A percentile compares a stretch with the other conserved stretches of the same genome.
phyloP scores from a whole-genome alignment of 257 asterid genomes.

The Ajuga chamaepitys region DNA sequence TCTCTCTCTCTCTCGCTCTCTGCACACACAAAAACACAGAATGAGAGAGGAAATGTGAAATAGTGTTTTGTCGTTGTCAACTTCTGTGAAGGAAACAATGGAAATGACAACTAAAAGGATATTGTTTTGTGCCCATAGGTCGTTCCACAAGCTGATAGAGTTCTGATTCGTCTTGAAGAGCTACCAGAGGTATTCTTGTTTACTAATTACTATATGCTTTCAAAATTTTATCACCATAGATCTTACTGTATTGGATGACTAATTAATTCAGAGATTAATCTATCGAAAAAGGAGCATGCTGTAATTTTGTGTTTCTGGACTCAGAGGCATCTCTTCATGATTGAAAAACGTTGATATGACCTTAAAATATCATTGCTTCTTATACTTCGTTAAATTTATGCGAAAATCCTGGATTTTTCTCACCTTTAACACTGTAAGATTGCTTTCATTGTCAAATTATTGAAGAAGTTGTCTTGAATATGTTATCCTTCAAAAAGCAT shows the following conservation, averaged over 20 bases:
- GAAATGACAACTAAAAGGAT: neutral
- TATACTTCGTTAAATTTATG: neutral
- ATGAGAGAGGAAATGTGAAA: neutral
- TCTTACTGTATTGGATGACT: neutral
- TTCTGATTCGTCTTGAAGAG: conserved; percentile 14
- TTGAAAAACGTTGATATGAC: neutral
- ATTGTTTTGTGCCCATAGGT: conserved; percentile 5
- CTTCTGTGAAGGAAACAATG: neutral
- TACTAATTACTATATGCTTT: neutral
- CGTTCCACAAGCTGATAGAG: conserved; percentile 18
- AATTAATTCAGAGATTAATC: neutral
- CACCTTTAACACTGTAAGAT: too few species aligned
- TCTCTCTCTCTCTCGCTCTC: neutral
- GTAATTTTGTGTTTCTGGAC: neutral
- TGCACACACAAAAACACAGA: too few species aligned
- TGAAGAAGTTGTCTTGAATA: neutral
- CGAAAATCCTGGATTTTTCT: neutral
- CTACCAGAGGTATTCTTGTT: conserved; percentile 9
- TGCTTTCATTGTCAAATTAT: neutral
- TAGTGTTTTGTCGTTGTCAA: neutral
- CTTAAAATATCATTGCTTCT: neutral
- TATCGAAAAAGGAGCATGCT: neutral
- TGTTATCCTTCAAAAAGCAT: neutral
- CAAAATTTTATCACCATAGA: neutral
- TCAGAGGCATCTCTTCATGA: neutral